Base-by-base conservation (phyloP, 2,329 filamentous ascomycete genomes). In the Ophiostoma triangulosporum region DNA sequence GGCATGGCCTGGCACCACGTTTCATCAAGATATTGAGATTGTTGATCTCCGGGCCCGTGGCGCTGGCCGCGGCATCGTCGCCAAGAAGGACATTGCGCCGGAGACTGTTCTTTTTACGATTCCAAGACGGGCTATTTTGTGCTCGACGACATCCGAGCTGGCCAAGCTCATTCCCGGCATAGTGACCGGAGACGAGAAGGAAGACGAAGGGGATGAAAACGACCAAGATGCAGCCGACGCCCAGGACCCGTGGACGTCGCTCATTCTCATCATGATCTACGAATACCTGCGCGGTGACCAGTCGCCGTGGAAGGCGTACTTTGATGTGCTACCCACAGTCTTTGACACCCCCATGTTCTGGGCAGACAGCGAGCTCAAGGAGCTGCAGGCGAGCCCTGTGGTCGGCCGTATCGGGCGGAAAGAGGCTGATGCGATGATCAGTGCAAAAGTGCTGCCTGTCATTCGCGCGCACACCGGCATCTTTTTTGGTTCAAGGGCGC, bases 281-380 rank as follows among this genome's bases (percentile, higher is more conserved):
- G 88, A 95, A 69, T 74, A 73, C 53, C 67, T 81, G 7, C 81
- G 66, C 65, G 81, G 66, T 50, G 70, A 61, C 56, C 68, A 60
- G 1, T 94, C 88, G 1, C 69, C 68, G 8, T 95, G 89, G 89
- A 78, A 80, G 58, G 74, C 81, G 0, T 95, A 95, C 66, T 81
- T 95, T 59, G 75, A 81, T 54, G 73, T 95, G 20, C 73, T 95
- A 5, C 88, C 88, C 1, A 60, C 64, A 5, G 62, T 69, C 1
- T 95, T 95, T 63, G 80, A 93, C 65, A 94, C 88, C 2, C 76
- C 91, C 59, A 95, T 96, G 86, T 95, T 90, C 69, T 96, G 90
- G 90, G 72, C 77, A 2, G 70, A 76, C 0, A 69, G 72, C 1
- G 88, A 95, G 65, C 72, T 95, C 3, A 68, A 71, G 0, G 74